Evolutionary conservation across 208 protist species (phyloP).

Genomic region (Crithidia expoeki): DNA sequence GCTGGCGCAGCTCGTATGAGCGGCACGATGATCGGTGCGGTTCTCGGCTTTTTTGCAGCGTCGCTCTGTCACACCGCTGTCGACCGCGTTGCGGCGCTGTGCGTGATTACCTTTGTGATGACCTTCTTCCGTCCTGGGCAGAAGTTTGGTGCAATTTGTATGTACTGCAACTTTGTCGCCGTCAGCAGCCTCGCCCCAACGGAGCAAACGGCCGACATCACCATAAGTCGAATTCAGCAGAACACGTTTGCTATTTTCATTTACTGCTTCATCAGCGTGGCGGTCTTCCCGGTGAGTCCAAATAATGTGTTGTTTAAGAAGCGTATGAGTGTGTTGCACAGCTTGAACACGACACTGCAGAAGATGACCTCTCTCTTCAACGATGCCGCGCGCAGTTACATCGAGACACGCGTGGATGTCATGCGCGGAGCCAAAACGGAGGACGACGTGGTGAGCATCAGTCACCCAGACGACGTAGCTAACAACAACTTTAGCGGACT

Average conservation of each 20-base stretch:
- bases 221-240: constrained; percentile 81
- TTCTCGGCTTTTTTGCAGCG: constrained; percentile 76
- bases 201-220: constrained; percentile 41
- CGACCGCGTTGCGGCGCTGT: constrained; percentile 57
- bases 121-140: constrained; percentile 66
- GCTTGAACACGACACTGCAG: constrained; percentile 44
- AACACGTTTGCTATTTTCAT: constrained; percentile 85
- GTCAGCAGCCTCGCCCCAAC: constrained; percentile 48
- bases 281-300: constrained; percentile 72
- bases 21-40: constrained; percentile 71
- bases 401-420: constrained; percentile 8
- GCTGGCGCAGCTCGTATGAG: constrained; percentile 60
- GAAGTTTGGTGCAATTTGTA: constrained; percentile 63
- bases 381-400: constrained; percentile 50
- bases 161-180: constrained; percentile 78
- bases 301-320: constrained; percentile 58
- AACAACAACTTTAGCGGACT: not conserved
- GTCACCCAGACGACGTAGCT: not conserved
- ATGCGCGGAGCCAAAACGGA: constrained; percentile 16
- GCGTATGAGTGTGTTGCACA: constrained; percentile 49
- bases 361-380: constrained; percentile 55
- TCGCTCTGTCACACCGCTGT: constrained; percentile 52
- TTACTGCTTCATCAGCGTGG: constrained; percentile 76
- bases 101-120: constrained; percentile 73
- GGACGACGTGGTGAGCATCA: constrained; percentile 26